Conservation (phyloP, 2,329 filamentous ascomycete species). For the Verticillium nubilum region DNA sequence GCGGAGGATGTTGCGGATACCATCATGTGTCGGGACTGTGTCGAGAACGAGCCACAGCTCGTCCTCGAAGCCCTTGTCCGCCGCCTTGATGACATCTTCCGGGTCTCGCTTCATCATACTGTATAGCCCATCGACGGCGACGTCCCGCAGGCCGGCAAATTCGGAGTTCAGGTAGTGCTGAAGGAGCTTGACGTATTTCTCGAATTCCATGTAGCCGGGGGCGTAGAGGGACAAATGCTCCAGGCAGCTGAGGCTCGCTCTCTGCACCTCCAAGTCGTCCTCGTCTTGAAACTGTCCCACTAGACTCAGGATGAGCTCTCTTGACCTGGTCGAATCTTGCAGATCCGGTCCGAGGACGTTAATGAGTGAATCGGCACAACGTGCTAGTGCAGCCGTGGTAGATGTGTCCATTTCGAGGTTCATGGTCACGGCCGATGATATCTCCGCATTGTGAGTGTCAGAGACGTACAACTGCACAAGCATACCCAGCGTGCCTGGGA, state of each 20-base stretch:
- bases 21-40: conserved; percentile 65
- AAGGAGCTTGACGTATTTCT: conserved; percentile 74
- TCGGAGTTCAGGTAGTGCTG: conserved; percentile 72
- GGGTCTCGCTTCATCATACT: conserved; percentile 94
- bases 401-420: conserved; percentile 85
- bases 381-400: conserved; percentile 75
- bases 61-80: conserved; percentile 76
- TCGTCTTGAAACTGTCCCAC: conserved; percentile 79
- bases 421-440: conserved; percentile 73
- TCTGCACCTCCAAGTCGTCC: conserved; percentile 57
- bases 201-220: conserved; percentile 78
- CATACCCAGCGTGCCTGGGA: conserved; percentile 88
- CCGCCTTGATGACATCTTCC: conserved; percentile 71
- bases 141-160: conserved; percentile 65
- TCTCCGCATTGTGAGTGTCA: conserved; percentile 86
- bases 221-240: conserved; percentile 93
- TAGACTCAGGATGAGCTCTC: conserved; percentile 84
- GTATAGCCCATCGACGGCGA: conserved; percentile 82
- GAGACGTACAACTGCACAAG: conserved; percentile 87
- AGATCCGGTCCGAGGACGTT: conserved; percentile 94
- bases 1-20: conserved; percentile 79
- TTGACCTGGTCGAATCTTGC: conserved; percentile 85
- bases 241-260: conserved; percentile 74
- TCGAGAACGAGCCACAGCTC: conserved; percentile 89
- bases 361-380: conserved; percentile 90